Percentiles rank a stretch among this genome's conserved stretches.
These are phyloP conservation scores for Aspergillus affinis DNA, from an alignment of 495 filamentous ascomycete species.

Conservation along the genomic window DNA sequence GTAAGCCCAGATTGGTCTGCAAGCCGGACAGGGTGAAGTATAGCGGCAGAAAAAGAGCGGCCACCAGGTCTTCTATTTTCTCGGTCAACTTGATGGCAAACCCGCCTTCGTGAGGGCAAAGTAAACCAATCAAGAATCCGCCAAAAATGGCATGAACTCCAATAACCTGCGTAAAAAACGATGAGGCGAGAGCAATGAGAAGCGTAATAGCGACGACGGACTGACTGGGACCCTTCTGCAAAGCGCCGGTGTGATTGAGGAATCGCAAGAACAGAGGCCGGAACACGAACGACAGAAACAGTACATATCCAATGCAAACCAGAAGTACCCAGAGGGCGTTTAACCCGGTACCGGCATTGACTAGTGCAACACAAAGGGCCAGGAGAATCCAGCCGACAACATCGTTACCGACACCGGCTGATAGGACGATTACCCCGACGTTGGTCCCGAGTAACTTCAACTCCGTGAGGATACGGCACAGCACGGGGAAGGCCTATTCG, in stretches of 20 bases:
- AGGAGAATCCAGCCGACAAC: conserved; percentile 94
- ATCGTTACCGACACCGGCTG: conserved; percentile 94
- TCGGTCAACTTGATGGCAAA: conserved; percentile 95
- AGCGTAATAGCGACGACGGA: conserved; percentile 81
- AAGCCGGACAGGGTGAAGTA: conserved; percentile 95
- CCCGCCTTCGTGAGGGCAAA: conserved; percentile 91
- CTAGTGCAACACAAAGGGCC: conserved; percentile 89
- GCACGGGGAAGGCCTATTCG: conserved; percentile 79
- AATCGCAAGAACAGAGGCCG: conserved; percentile 77
- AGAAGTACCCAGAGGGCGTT: conserved; percentile 87
- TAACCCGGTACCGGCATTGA: conserved; percentile 82
- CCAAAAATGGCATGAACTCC: conserved; percentile 92
- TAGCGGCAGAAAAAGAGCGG: conserved; percentile 84
- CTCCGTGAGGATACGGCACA: conserved; percentile 92
- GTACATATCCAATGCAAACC: conserved; percentile 68
- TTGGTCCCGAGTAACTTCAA: conserved; percentile 81
- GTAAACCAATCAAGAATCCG: conserved; percentile 81
- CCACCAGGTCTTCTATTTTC: conserved; percentile 92
- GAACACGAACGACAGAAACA: conserved; percentile 75
- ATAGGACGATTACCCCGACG: conserved; percentile 88
- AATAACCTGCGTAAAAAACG: conserved; percentile 96
- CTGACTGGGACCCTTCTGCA: conserved; percentile 91
- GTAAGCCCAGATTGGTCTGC: conserved; percentile 81
- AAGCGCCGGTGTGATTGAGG: conserved; percentile 67
- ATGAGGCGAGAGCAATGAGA: conserved; percentile 72